Percentiles rank a stretch among this genome's conserved stretches.
Conservation (phyloP, 164 flowering plant genomes). For the Vitis rotundifolia region DNA sequence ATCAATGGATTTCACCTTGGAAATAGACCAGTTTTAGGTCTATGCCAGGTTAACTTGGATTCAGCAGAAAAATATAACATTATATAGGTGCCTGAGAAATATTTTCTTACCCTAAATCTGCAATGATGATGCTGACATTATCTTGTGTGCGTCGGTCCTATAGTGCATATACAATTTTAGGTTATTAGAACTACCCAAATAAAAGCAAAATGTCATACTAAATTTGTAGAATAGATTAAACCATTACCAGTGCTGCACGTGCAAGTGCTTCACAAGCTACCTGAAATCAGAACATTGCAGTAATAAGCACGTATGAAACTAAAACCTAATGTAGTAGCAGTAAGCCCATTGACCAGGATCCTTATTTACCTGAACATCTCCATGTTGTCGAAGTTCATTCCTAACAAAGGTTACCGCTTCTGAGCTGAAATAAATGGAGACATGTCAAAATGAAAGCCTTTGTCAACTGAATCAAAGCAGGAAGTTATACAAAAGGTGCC, state of each 20-base stretch:
- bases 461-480: not conserved
- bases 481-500: too few species aligned
- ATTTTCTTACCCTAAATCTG: conserved; percentile 83
- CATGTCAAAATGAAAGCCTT: not conserved
- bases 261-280: conserved; percentile 87
- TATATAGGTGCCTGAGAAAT: not conserved
- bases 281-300: conserved; percentile 40
- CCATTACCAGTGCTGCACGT: conserved; percentile 68
- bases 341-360: too few species aligned
- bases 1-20: too few species aligned
- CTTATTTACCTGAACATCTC: conserved; percentile 74
- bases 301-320: too few species aligned
- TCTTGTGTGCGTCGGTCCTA: conserved; percentile 88
- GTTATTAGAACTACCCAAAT: not conserved
- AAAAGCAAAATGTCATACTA: not conserved
- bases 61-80: not conserved
- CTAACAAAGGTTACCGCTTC: conserved; percentile 79
- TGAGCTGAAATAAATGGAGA: conserved; percentile 44
- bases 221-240: not conserved
- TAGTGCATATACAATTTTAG: conserved; percentile 6
- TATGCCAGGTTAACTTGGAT: not conserved
- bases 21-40: too few species aligned
- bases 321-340: too few species aligned
- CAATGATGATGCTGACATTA: conserved; percentile 83
- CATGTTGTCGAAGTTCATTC: conserved; percentile 80